These are phyloP conservation scores for Ogataea philodendri DNA, from an alignment of 805 yeast genomes.

Conservation along the genomic window DNA sequence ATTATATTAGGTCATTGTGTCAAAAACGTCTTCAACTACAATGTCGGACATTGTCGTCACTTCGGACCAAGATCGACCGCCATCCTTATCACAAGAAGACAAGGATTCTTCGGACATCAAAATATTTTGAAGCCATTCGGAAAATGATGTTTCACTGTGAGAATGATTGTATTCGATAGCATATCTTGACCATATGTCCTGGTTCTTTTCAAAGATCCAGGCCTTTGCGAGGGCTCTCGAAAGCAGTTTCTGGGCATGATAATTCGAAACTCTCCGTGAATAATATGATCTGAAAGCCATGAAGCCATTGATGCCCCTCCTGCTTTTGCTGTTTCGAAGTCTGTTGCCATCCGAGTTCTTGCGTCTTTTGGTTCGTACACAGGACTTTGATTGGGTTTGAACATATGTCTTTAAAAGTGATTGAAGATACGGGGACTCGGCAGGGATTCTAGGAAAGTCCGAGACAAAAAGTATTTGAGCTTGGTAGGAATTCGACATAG, in stretches of 20 bases:
- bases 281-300: slow-evolving; percentile 21
- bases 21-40: slow-evolving; percentile 22
- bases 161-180: slow-evolving; percentile 32
- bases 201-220: slow-evolving; percentile 31
- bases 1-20: too few species aligned
- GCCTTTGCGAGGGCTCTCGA: slow-evolving; percentile 15
- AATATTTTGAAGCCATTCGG: slow-evolving; percentile 20
- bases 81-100: too few species aligned
- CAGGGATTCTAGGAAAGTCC: slow-evolving; percentile 14
- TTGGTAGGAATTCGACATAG: background rate
- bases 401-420: slow-evolving; percentile 2
- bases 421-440: slow-evolving; percentile 8
- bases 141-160: slow-evolving; percentile 11
- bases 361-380: too few species aligned
- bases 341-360: background rate
- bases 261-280: slow-evolving; percentile 10
- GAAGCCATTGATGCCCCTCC: slow-evolving; percentile 17
- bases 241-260: slow-evolving; percentile 13
- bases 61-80: slow-evolving; percentile 13
- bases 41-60: slow-evolving; percentile 17
- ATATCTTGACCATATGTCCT: slow-evolving; percentile 33
- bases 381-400: too few species aligned
- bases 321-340: background rate
- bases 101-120: too few species aligned
- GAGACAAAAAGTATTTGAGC: slow-evolving; percentile 5